Percentiles rank a stretch among this genome's conserved stretches.
phyloP scores from a whole-genome alignment of 176 grass and related monocot genomes.

The Leersia perrieri region DNA sequence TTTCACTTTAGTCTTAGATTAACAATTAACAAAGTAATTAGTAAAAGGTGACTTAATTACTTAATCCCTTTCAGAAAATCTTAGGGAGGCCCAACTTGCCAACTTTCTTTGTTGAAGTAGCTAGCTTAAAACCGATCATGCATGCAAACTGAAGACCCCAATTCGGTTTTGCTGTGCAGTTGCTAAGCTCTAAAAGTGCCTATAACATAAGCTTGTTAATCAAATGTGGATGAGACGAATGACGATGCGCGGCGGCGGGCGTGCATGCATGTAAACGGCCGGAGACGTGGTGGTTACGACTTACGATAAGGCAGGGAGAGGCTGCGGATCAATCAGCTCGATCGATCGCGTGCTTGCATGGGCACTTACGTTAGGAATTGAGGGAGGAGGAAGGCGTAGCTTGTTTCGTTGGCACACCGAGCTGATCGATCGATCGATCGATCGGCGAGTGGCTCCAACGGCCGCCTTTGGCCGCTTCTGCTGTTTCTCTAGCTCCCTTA shows the following conservation, averaged over 20 bases:
- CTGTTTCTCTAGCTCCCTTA: constrained; percentile 1
- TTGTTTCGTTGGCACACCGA: constrained; percentile 27
- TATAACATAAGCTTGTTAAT: neutral
- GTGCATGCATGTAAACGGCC: no score
- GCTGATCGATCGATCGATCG: no score
- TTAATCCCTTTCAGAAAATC: no score
- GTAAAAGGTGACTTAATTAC: no score
- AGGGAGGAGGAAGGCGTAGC: neutral
- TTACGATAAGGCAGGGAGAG: constrained; percentile 20
- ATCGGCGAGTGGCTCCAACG: neutral
- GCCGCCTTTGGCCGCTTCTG: constrained; percentile 10
- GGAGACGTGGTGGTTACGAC: constrained; percentile 26
- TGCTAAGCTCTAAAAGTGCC: neutral
- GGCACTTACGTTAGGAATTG: neutral
- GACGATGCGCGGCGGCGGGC: neutral
- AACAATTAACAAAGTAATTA: no score
- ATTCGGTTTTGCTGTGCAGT: no score
- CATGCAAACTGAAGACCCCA: no score
- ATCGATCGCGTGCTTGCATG: neutral
- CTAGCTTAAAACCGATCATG: no score
- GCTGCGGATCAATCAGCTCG: neutral
- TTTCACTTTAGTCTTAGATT: no score
- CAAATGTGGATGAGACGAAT: neutral
- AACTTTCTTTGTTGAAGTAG: no score
- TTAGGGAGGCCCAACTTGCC: no score